phyloP scores from a whole-genome alignment of 1,284 basidiomycete species.

The Ceratobasidium sp. region DNA sequence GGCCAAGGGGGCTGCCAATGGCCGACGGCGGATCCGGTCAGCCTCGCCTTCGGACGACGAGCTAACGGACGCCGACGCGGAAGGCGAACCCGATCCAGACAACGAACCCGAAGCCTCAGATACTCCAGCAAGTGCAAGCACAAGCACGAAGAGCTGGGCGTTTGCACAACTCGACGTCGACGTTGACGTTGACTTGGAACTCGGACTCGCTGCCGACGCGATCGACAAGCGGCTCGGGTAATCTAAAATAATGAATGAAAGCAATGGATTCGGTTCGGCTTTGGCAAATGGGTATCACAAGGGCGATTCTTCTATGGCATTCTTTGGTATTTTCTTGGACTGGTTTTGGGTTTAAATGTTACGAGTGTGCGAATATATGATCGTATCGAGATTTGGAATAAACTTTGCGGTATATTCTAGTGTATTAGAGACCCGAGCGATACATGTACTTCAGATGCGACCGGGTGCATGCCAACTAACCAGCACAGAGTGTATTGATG shows the following conservation, averaged over 20 bases:
- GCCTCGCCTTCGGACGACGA: conserved; percentile 26
- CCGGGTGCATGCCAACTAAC: background rate
- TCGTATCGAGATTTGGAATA: background rate
- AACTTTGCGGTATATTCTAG: background rate
- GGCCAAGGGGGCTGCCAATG: background rate
- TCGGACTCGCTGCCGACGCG: conserved; percentile 23
- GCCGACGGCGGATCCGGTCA: conserved; percentile 13
- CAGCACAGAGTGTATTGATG: background rate
- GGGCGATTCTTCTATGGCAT: conserved; percentile 1
- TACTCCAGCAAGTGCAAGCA: too few relatives aligned
- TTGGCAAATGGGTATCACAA: too few relatives aligned
- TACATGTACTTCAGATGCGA: background rate
- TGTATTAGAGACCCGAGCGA: background rate
- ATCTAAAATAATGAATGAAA: background rate
- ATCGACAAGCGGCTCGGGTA: background rate
- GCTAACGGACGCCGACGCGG: conserved; percentile 28
- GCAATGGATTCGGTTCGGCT: background rate
- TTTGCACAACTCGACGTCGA: conserved; percentile 28
- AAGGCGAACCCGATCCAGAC: conserved; percentile 26
- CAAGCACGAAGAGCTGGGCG: conserved; percentile 15
- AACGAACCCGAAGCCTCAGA: background rate
- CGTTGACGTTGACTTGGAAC: conserved; percentile 23
- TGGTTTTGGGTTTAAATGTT: conserved; percentile 7
- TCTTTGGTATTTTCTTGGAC: conserved; percentile 11
- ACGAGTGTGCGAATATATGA: background rate